These are phyloP conservation scores for Macrophomina phaseolina DNA, from an alignment of 2,329 filamentous ascomycete species.

Conservation along the genomic window DNA sequence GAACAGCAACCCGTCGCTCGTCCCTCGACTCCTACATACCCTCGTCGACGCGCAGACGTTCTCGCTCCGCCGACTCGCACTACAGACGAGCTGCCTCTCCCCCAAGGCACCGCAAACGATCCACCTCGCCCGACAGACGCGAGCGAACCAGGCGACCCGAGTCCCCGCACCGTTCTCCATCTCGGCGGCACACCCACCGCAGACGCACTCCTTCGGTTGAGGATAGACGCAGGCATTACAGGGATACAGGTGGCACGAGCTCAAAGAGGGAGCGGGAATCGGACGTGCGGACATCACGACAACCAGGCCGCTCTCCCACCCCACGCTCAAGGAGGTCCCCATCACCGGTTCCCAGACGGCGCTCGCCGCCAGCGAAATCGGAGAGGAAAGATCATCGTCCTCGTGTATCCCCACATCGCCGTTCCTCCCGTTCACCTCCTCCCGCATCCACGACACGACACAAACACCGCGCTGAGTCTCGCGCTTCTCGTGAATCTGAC, in stretches of 20 bases:
- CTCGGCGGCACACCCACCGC: conserved; percentile 35
- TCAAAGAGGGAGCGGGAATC: conserved; percentile 27
- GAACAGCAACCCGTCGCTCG: conserved; percentile 37
- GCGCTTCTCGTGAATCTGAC: conserved; percentile 32
- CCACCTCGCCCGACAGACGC: conserved; percentile 39
- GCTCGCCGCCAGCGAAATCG: conserved; percentile 35
- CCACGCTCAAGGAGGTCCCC: conserved; percentile 39
- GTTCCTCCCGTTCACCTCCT: conserved; percentile 37
- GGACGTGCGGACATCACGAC: conserved; percentile 35
- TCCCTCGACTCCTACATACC: conserved; percentile 47
- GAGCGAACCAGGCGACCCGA: conserved; percentile 36
- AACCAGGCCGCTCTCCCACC: conserved; percentile 39
- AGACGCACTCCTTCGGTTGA: conserved; percentile 35
- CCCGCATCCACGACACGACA: conserved; percentile 31
- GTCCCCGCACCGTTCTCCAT: conserved; percentile 39
- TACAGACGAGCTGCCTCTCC: conserved; percentile 41
- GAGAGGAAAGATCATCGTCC: conserved; percentile 36
- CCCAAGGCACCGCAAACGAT: conserved; percentile 40
- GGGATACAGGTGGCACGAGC: conserved; percentile 4
- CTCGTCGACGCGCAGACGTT: conserved; percentile 44
- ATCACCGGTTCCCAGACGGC: conserved; percentile 33
- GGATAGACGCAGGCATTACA: conserved; percentile 31
- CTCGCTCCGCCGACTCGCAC: conserved; percentile 48
- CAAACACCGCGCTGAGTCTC: conserved; percentile 31
- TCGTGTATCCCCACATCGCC: conserved; percentile 34